phyloP scores from a whole-genome alignment of 2,329 filamentous ascomycete genomes.

The Tolypocladium paradoxum region DNA sequence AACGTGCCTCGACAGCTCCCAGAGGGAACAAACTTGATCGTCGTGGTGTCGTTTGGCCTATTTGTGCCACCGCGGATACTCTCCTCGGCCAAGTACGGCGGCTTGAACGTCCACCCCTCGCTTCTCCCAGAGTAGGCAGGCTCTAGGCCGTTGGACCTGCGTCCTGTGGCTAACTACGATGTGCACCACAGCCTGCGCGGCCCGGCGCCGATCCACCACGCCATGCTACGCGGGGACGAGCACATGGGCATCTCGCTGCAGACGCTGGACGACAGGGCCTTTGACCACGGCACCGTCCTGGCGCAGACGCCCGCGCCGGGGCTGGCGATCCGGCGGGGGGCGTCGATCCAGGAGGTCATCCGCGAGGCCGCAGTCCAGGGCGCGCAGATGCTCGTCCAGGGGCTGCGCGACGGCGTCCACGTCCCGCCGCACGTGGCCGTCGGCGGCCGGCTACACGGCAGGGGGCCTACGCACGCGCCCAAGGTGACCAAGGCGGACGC shows the following conservation, averaged over 20 bases:
- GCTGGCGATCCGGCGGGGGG: slow-evolving; percentile 34
- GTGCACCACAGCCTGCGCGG: slow-evolving; percentile 58
- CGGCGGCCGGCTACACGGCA: slow-evolving; percentile 10
- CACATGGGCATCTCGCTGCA: slow-evolving; percentile 74
- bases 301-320: slow-evolving; percentile 54
- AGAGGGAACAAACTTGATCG: slow-evolving; percentile 58
- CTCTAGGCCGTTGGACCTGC: neutral
- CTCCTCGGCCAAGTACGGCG: slow-evolving; percentile 61
- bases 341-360: slow-evolving; percentile 30
- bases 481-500: slow-evolving; percentile 60
- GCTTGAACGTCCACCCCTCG: slow-evolving; percentile 89
- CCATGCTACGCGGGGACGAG: slow-evolving; percentile 52
- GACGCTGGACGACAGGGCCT: slow-evolving; percentile 64
- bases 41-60: slow-evolving; percentile 90
- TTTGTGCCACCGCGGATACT: slow-evolving; percentile 75
- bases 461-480: slow-evolving; percentile 42
- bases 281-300: slow-evolving; percentile 72
- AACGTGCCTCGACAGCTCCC: slow-evolving; percentile 37
- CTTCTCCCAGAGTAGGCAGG: slow-evolving; percentile 64
- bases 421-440: slow-evolving; percentile 44
- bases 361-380: slow-evolving; percentile 51
- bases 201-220: slow-evolving; percentile 75
- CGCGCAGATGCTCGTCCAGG: slow-evolving; percentile 58
- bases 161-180: neutral
- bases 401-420: slow-evolving; percentile 53